Evolutionary conservation across 2,329 filamentous ascomycete species (phyloP).

Genomic region (Claviceps quebecensis): DNA sequence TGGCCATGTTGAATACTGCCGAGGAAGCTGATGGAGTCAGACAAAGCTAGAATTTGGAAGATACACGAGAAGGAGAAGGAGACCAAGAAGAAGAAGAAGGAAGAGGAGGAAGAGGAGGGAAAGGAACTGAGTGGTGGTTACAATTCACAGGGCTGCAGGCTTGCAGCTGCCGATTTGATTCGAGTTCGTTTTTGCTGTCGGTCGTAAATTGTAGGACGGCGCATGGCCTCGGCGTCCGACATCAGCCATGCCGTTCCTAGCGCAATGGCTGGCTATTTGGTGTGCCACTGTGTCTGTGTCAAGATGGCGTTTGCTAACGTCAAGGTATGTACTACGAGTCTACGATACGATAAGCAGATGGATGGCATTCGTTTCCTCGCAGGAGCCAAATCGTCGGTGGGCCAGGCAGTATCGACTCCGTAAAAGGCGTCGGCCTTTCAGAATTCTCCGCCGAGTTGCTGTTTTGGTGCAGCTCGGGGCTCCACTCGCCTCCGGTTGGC

Average conservation of each 20-base stretch:
- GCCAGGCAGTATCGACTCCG: not conserved
- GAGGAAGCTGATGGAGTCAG: not conserved
- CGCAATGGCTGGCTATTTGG: too few relatives aligned
- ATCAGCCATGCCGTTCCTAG: not conserved
- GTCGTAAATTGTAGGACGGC: not conserved
- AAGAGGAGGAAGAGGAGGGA: not conserved
- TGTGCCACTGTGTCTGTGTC: too few relatives aligned
- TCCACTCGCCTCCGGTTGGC: not conserved
- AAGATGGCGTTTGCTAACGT: too few relatives aligned
- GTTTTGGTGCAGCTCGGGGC: constrained; percentile 1
- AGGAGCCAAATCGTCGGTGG: not conserved
- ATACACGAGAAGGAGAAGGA: not conserved
- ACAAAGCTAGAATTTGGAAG: not conserved
- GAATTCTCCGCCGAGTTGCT: constrained; percentile 2
- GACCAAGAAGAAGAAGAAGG: too few relatives aligned
- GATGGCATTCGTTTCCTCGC: not conserved
- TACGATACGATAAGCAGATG: too few relatives aligned
- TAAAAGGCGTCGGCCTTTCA: not conserved
- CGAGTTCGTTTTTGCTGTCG: not conserved
- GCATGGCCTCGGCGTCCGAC: not conserved
- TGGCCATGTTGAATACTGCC: constrained; percentile 3
- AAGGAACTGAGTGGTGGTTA: not conserved
- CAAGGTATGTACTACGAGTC: too few relatives aligned
- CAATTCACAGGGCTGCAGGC: not conserved
- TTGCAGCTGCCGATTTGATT: not conserved